A percentile compares a stretch with the other conserved stretches of the same genome.
phyloP scores from a whole-genome alignment of 2,329 filamentous ascomycete species.

The Cercospora berteroae region DNA sequence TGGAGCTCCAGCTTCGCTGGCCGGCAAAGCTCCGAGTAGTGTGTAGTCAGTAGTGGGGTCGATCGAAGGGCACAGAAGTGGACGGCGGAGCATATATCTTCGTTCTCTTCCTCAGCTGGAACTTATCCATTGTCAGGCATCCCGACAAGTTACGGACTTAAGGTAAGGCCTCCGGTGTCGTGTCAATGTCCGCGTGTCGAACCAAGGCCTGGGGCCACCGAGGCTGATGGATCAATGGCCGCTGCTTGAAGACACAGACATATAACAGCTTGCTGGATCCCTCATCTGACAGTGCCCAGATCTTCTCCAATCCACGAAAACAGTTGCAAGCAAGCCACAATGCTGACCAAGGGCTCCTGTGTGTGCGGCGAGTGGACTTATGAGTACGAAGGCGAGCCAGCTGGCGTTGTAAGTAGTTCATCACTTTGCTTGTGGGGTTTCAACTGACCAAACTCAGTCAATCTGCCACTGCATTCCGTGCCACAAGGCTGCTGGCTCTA shows the following conservation, averaged over 20 bases:
- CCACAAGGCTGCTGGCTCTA: constrained; percentile 34
- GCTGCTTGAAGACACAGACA: background rate
- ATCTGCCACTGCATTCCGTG: constrained; percentile 38
- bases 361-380: constrained; percentile 40
- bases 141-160: background rate
- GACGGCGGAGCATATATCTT: background rate
- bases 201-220: background rate
- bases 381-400: constrained; percentile 36
- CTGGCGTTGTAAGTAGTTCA: constrained; percentile 25
- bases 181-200: background rate
- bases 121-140: background rate
- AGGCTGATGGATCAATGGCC: background rate
- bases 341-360: constrained; percentile 27
- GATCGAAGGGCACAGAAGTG: background rate
- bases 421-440: background rate
- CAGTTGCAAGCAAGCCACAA: background rate
- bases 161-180: background rate
- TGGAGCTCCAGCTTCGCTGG: background rate
- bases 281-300: background rate
- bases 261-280: background rate
- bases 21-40: background rate
- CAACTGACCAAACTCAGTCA: constrained; percentile 13
- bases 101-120: background rate
- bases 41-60: background rate
- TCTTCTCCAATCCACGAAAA: background rate